Conservation (phyloP, 2,329 filamentous ascomycete species). For the Apiospora malaysiana region DNA sequence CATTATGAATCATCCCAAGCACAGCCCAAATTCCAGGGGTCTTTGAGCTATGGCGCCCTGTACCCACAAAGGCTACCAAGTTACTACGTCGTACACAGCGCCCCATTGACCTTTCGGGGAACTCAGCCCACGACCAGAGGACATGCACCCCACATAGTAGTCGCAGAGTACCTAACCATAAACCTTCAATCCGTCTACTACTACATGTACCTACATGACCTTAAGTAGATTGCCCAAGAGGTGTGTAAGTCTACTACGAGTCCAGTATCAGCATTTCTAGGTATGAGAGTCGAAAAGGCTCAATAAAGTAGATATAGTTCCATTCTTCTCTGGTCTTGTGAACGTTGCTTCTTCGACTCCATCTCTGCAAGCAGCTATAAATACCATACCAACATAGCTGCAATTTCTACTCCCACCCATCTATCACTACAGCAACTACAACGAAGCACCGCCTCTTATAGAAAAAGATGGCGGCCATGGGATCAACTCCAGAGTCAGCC, state of each 20-base stretch:
- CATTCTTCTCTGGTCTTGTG: not conserved
- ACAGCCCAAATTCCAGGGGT: conserved; percentile 11
- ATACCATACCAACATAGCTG: not conserved
- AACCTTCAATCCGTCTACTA: no score
- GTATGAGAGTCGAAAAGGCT: not conserved
- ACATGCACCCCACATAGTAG: not conserved
- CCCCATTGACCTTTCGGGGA: not conserved
- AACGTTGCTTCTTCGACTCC: no score
- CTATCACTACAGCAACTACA: not conserved
- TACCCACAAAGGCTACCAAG: not conserved
- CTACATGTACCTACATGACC: no score
- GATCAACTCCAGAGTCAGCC: not conserved
- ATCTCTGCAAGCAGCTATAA: not conserved
- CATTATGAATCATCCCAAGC: conserved; percentile 10
- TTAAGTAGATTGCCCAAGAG: no score
- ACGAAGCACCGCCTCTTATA: not conserved
- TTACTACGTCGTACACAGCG: no score
- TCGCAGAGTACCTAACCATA: not conserved
- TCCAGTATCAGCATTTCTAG: not conserved
- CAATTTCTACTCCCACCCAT: not conserved
- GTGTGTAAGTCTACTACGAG: not conserved
- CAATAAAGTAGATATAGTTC: not conserved
- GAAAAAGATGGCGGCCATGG: not conserved
- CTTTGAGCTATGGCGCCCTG: not conserved
- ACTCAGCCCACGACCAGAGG: not conserved